These are phyloP conservation scores for Drosera spatulata DNA, from an alignment of 179 eudicot species.

Conservation along the genomic window DNA sequence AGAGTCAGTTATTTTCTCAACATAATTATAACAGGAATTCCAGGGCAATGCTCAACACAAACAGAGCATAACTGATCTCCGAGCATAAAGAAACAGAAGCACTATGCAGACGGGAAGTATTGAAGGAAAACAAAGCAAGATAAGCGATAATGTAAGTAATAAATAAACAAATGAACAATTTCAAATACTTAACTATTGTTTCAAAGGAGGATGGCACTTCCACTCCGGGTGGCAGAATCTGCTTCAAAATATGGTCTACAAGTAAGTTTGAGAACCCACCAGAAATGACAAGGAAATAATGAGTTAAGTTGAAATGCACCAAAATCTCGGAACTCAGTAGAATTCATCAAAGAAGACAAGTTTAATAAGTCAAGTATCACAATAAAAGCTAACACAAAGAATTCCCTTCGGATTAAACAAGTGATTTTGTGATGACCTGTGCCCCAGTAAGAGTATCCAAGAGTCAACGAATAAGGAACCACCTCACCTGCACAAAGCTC, in stretches of 20 bases:
- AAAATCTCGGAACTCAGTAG: neutral
- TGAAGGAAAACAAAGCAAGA: neutral
- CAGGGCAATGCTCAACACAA: no score
- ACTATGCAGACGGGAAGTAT: neutral
- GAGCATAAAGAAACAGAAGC: neutral
- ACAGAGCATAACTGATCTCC: neutral
- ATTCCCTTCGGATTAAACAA: neutral
- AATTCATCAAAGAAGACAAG: neutral
- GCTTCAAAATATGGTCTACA: conserved; percentile 87
- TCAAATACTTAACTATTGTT: conserved; percentile 80
- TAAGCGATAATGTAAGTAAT: neutral
- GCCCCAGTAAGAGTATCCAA: conserved; percentile 90
- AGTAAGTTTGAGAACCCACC: conserved; percentile 10
- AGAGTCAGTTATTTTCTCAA: conserved; percentile 10
- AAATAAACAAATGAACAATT: neutral
- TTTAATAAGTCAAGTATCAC: neutral
- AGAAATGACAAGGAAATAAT: conserved; percentile 3
- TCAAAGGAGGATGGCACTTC: conserved; percentile 96
- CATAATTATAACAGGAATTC: no score
- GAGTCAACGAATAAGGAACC: conserved; percentile 71
- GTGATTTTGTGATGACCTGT: conserved; percentile 50
- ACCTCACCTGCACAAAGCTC: conserved; percentile 60
- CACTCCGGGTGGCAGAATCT: conserved; percentile 80
- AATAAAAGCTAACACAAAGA: neutral
- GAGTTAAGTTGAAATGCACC: neutral